Base-by-base conservation (phyloP, 331 rosid genomes). In the Dryas integrifolia region DNA sequence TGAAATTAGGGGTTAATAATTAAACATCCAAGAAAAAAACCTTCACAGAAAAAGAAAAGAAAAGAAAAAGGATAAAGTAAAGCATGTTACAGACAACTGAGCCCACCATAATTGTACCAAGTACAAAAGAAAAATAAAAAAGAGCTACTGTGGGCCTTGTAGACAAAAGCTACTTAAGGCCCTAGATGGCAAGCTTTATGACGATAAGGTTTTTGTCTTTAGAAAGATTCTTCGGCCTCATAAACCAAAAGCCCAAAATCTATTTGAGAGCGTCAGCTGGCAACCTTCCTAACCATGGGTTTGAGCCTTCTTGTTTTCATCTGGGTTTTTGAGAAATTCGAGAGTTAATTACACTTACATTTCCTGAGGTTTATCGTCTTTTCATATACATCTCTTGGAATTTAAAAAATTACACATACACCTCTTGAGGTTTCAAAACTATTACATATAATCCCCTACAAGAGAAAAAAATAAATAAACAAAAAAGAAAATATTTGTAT, bases 201-300 rank as follows among this genome's bases (percentile, higher is more conserved):
- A 4, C 6, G 21, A 15, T 15, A 3, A 50, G 55, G 7, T 6
- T 5, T 13, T 50, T 14, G 0, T 4, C 6, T 50, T 50, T 14
- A 14, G 2, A 5, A 14, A 7, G 14, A 50, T n/a, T 13, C 5
- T 24, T 24, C 57, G 55, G 44, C 70, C 70, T 65, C 1, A 18
- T 46, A 57, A 15, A 56, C 26, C n/a, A 60, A 14, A 60, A 60
- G 65, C 65, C 65, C 65, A 38, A 14, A 60, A 60, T 21, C 11
- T 7, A 39, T 43, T 14, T 60, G 66, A 6, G 26, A 11, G 26
- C 21, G 3, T 38, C 63, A 5, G 2, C 4, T 16, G 52, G 74
- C 14, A 40, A 11, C 11, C 39, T 51, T 39, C 7, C 3, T 51
- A 6, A 11, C n/a, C 13, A 3, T 57, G 65, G 11, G 56, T 71